Base-by-base conservation (phyloP, 2,329 filamentous ascomycete genomes). In the Ophiostoma ulmi region DNA sequence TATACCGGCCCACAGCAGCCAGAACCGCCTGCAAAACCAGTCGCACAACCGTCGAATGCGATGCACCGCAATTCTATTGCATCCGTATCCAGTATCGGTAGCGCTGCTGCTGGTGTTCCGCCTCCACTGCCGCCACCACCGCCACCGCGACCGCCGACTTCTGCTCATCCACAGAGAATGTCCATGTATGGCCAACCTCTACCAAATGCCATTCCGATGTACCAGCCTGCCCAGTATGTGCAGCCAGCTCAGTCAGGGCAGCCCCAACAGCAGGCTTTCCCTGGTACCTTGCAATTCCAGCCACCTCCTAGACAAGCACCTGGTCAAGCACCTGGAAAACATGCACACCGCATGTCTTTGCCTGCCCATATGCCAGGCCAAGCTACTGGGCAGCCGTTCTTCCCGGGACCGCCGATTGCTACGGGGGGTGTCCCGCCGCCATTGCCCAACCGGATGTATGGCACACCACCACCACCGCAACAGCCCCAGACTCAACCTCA, bases 61-160 rank as follows among this genome's bases (percentile, higher is more conserved):
- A 8, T 70, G 36, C 73, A 73, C 58, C 58, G 70, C 20, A 55
- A 68, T 26, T 73, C 73, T 1, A 20, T 70, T n/a, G 48, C 71
- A 5, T 7, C 58, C 8, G 38, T 64, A 13, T 17, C 55, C 1
- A 71, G 35, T 13, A 39, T 39, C 13, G 35, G 63, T 20, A 39
- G 63, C 35, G 22, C n/a, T 10, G 58, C 26, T 39, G 36, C 35
- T 39, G 35, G 20, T 39, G 20, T 39, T 65, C 63, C 36, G 36
- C 36, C 68, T 7, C 70, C 70, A 2, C 58, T 67, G 7, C 70
- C 67, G 38, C 38, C 67, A 3, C 63, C 44, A 7, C 68, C 67
- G 35, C 20, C 7, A 31, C 71, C 65, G 17, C 17, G 22, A 3
- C 68, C 52, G 22, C 35, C 31, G 31, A 31, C 31, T 31, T 31